Base-by-base conservation (phyloP, 768 basidiomycete species). In the Suillus placidus region DNA sequence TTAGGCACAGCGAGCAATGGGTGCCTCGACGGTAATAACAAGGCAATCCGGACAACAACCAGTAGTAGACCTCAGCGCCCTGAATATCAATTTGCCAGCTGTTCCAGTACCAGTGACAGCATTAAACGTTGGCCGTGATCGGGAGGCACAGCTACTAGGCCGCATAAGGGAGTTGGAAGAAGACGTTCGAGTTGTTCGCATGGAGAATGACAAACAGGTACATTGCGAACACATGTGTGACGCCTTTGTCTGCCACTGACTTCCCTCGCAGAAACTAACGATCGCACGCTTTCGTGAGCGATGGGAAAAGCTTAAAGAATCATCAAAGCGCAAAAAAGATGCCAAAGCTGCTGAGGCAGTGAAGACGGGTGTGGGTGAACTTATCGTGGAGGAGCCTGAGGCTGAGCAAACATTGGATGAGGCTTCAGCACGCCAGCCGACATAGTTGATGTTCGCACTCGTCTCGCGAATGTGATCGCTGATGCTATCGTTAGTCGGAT, bases 261-360 rank as follows among this genome's bases (percentile, higher is more conserved):
- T 67, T 20, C 71, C 26, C 58, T 65, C 71, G 65, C 77, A 94
- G 93, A 92, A 90, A 87, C 81, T 86, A 13, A 91, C 93, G 85
- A 93, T 94, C 68, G 81, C 83, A 26, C 90, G 91, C 71, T 94
- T 92, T 77, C 86, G 90, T 34, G 93, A 94, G 77, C 84, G 92
- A 47, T 95, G 93, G 93, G 91, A 92, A 74, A 94, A 93, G 75
- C 80, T 95, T 64, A 95, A 95, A 74, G 94, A 95, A 72, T 91
- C 90, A 34, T 90, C 92, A 9, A 93, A 89, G 76, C 87, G 90
- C 66, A 94, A 94, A 80, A 92, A 93, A 74, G 90, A 92, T 71
- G 88, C 88, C 60, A 85, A 84, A 70, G 82, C 79, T 16, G 85
- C 83, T 20, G 84, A 82, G 26, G 80, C 78, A 20, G 72, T 82